phyloP scores from a whole-genome alignment of 495 filamentous ascomycete genomes.

The Parathielavia hyrcaniae region DNA sequence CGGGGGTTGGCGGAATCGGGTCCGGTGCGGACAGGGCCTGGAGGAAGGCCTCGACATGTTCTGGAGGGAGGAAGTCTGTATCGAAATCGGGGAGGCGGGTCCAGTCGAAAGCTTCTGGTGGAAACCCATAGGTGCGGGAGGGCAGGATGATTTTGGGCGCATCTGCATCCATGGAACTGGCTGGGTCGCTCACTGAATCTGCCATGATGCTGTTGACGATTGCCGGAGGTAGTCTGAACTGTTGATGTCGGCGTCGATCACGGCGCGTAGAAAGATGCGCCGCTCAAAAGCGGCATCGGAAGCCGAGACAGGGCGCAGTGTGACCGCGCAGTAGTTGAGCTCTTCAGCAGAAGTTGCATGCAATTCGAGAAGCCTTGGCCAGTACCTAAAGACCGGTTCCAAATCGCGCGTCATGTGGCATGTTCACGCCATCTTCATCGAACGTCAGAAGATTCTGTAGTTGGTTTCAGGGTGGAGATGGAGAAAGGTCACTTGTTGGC shows the following conservation, averaged over 20 bases:
- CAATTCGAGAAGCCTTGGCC: too few relatives aligned
- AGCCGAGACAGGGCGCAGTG: too few relatives aligned
- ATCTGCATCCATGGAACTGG: background rate
- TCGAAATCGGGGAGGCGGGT: conserved; percentile 55
- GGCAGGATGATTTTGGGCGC: conserved; percentile 25
- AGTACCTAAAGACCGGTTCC: background rate
- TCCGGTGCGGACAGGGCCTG: conserved; percentile 53
- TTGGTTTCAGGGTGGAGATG: background rate
- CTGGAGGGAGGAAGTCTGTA: conserved; percentile 56
- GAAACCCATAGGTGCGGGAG: conserved; percentile 40
- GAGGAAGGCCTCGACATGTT: conserved; percentile 52
- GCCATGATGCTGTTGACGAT: conserved; percentile 25
- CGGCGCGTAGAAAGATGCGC: too few relatives aligned
- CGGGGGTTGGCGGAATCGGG: conserved; percentile 31
- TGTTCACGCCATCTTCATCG: background rate
- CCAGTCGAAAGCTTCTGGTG: conserved; percentile 44
- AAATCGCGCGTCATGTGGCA: background rate
- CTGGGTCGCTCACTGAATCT: conserved; percentile 9
- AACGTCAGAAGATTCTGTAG: background rate
- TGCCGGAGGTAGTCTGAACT: background rate
- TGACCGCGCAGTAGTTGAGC: too few relatives aligned
- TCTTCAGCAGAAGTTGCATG: background rate
- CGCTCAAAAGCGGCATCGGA: too few relatives aligned
- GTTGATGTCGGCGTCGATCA: background rate
- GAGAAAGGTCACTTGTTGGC: background rate